Conservation (phyloP, 2,329 filamentous ascomycete genomes). For the Talaromyces sp. region DNA sequence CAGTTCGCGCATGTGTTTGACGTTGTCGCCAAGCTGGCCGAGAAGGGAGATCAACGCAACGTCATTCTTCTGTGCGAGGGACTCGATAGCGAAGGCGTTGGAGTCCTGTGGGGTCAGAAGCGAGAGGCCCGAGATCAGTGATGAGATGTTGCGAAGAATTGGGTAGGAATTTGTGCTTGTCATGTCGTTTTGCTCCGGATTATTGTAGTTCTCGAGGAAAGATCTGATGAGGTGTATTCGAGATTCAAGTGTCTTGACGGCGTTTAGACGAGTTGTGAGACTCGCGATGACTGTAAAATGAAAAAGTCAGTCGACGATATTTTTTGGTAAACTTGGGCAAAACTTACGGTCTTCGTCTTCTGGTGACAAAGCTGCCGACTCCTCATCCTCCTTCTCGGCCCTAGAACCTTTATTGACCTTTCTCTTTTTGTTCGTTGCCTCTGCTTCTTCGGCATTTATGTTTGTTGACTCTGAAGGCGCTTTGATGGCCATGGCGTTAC, state of each 20-base stretch:
- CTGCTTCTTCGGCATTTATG: conserved; percentile 21
- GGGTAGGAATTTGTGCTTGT: conserved; percentile 51
- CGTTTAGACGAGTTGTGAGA: conserved; percentile 83
- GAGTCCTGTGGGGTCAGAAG: conserved; percentile 70
- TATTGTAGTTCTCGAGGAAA: conserved; percentile 64
- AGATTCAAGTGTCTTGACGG: conserved; percentile 85
- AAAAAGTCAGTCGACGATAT: conserved; percentile 6
- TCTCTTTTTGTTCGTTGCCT: conserved; percentile 30
- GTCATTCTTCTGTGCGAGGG: conserved; percentile 75
- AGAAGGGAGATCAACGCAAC: conserved; percentile 74
- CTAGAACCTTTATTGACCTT: conserved; percentile 20
- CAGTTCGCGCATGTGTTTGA: conserved; percentile 65
- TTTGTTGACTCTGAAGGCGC: conserved; percentile 14
- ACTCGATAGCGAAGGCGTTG: conserved; percentile 63
- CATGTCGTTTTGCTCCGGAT: conserved; percentile 24
- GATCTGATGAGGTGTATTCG: conserved; percentile 65
- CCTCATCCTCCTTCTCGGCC: conserved; percentile 25
- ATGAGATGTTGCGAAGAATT: conserved; percentile 81
- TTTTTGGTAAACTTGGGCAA: neutral
- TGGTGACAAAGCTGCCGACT: conserved; percentile 40
- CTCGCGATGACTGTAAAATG: conserved; percentile 50
- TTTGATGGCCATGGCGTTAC: conserved; percentile 65
- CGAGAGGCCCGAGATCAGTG: conserved; percentile 75
- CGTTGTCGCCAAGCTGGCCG: conserved; percentile 66
- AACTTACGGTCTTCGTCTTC: conserved; percentile 60